Conservation (phyloP, 2,329 filamentous ascomycete genomes). For the Exserohilum turcica region DNA sequence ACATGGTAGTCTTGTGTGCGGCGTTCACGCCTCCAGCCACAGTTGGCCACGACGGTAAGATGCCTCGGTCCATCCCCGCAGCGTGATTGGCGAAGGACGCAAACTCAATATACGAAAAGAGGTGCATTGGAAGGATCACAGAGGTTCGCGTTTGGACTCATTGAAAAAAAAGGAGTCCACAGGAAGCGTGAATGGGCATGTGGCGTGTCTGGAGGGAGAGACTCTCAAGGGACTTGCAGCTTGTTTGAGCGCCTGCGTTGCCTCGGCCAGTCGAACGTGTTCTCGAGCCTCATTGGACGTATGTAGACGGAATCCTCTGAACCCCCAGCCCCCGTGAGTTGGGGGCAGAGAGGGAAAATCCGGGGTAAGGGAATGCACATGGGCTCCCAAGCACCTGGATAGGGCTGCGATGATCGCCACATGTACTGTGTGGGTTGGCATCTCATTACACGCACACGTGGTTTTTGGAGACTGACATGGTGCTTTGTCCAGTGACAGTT, state of each 20-base stretch:
- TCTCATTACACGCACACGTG: not conserved
- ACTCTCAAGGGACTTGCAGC: no score
- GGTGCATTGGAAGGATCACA: not conserved
- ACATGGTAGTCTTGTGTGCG: not conserved
- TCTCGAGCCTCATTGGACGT: conserved; percentile 3
- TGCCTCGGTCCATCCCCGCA: conserved; percentile 1
- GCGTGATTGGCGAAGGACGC: not conserved
- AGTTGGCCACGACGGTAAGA: not conserved
- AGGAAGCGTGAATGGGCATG: no score
- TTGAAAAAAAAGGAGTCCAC: no score
- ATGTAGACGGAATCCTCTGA: not conserved
- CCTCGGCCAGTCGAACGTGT: conserved; percentile 2
- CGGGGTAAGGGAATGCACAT: conserved; percentile 1
- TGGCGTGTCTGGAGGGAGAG: no score
- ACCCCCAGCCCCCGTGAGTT: no score
- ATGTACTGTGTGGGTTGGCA: not conserved
- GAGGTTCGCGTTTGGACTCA: not conserved
- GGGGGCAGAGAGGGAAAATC: not conserved
- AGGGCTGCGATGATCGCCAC: conserved; percentile 13
- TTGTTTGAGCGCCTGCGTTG: not conserved
- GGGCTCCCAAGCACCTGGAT: conserved; percentile 20
- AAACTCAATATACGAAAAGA: not conserved
- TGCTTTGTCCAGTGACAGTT: not conserved
- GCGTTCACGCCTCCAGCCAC: no score
- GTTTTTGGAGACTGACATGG: not conserved